These are phyloP conservation scores for Boletus calvinii DNA, from an alignment of 1,284 basidiomycete species.

Conservation along the genomic window DNA sequence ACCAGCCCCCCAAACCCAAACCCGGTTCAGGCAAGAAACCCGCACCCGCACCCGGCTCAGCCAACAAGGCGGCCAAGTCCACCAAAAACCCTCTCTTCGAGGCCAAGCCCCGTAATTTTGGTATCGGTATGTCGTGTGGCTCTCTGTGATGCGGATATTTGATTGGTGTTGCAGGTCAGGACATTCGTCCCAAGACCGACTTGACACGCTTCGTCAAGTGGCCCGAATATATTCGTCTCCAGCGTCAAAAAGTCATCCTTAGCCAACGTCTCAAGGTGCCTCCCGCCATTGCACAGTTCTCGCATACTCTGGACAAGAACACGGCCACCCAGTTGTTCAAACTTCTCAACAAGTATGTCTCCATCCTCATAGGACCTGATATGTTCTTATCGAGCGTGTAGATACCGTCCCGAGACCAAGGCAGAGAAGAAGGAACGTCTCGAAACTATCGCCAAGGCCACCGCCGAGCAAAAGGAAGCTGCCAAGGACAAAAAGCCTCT, in stretches of 20 bases:
- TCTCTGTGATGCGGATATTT: not conserved
- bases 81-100: constrained; percentile 98
- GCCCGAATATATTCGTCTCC: constrained; percentile 98
- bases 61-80: constrained; percentile 71
- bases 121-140: constrained; percentile 76
- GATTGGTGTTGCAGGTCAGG: constrained; percentile 66
- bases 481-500: constrained; percentile 90
- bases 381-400: constrained; percentile 11
- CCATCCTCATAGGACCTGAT: not conserved
- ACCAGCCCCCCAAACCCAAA: constrained; percentile 78
- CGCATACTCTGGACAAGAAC: constrained; percentile 99
- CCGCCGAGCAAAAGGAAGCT: constrained; percentile 77
- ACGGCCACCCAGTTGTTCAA: constrained; percentile 98
- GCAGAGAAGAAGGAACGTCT: constrained; percentile 98
- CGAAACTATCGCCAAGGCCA: constrained; percentile 69
- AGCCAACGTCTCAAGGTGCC: constrained; percentile 98
- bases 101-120: constrained; percentile 88
- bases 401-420: constrained; percentile 87
- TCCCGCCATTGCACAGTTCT: constrained; percentile 97
- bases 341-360: constrained; percentile 87
- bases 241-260: constrained; percentile 98
- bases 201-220: constrained; percentile 99
- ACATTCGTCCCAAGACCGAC: constrained; percentile 89
- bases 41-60: constrained; percentile 73
- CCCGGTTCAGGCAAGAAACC: constrained; percentile 75